Base-by-base conservation (phyloP, 202 grass and related monocot species). In the Bolboschoenoplectus hybrid region DNA sequence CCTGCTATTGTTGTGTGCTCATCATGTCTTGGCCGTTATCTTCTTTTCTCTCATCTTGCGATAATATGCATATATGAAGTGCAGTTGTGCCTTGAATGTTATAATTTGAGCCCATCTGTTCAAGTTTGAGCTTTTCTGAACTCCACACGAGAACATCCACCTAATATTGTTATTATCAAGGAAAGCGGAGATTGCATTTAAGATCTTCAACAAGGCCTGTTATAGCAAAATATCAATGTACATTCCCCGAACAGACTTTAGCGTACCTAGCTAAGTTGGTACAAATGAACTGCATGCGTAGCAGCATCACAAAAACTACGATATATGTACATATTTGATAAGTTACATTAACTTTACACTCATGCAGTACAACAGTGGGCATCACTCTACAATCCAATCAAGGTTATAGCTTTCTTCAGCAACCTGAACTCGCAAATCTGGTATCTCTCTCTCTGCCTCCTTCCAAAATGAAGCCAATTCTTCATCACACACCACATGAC, bases 351-450 rank as follows among this genome's bases (percentile, higher is more conserved):
- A 80, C 63, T 68, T 70, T 71, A 67, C 82, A 84, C 35, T 50
- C 39, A 19, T 67, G 63, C 82, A 41, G 51, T 65, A 71, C 10
- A 71, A 40, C 44, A 14, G 61, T 34, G 10, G 13, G 34, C 38
- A 84, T 91, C 85, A 99, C 62, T 99, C 97, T 80, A 85, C 89
- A 80, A 99, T 89, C 97, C 97, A 99, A 87, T 99, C 97, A 67
- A 99, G 78, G 87, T 94, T 86, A 52, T 97, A 99, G 67, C 89
- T 87, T 83, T 94, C 92, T 70, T 99, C 92, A 41, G 92, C 92
- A 63, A 99, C 89, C 80, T 99, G 97, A 66, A 99, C 92, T 19
- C 90, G 85, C 41, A 99, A 91, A 88, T 99, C 97, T 3, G 93
- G 93, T 88, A 99, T 94, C 63, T 88, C 83, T 88, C 86, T 86